Base-by-base conservation (phyloP, 208 protist species). In the Crithidia expoeki region DNA sequence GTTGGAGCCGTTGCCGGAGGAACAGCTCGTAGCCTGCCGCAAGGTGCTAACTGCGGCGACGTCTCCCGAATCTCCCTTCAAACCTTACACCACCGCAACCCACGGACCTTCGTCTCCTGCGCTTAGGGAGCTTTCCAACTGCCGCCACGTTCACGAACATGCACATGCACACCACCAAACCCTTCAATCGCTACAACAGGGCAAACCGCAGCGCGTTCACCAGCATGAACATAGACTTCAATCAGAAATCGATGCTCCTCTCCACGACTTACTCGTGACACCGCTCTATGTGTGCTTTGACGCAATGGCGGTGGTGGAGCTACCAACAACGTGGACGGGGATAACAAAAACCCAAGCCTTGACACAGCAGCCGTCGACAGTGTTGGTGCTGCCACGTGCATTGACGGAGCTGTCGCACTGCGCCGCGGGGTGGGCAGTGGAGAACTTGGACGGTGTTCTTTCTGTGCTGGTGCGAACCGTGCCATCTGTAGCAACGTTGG, bases 281-380 rank as follows among this genome's bases (percentile, higher is more conserved):
- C 70, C 70, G 14, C 70, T 76, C 25, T 76, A 76, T 61, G 34
- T 76, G 16, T 69, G 52, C 60, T 25, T 16, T 12, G 12, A 53
- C 25, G 10, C 53, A 1, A 23, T 2, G 1, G 60, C 61, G 11
- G 62, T 76, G 30, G 46, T 69, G 9, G 44, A 56, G 23, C 55
- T 69, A 9, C 27, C 14, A 16, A 27, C 21, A 6, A 32, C 34
- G 25, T 17, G 1, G 32, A 46, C 36, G 40, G 28, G 14, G 21
- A 12, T 1, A 11, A 25, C 55, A 21, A n/a, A n/a, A n/a, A n/a
- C n/a, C n/a, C n/a, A n/a, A n/a, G n/a, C n/a, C n/a, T n/a, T n/a
- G n/a, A n/a, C n/a, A n/a, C n/a, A n/a, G n/a, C n/a, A n/a, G n/a
- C n/a, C n/a, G n/a, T n/a, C 36, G 9, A 40, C 36, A 12, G 9